Percentiles rank a stretch among this genome's conserved stretches.
Evolutionary conservation across 768 basidiomycete species (phyloP).

Genomic region (Mycena chlorophos): DNA sequence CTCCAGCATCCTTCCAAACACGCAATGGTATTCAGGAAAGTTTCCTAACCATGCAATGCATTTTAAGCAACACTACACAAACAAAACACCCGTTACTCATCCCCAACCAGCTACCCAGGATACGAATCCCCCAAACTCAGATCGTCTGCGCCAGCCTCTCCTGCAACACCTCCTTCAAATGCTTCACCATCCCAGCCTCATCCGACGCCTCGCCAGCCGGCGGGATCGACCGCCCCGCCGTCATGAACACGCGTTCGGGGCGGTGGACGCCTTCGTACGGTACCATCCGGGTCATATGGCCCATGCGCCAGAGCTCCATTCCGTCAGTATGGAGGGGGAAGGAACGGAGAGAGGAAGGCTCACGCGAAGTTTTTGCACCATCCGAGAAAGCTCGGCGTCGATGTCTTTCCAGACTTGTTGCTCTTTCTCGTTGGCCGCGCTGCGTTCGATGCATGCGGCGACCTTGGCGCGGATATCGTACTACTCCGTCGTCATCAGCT

Average conservation of each 20-base stretch:
- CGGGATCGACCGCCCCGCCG: conserved; percentile 2
- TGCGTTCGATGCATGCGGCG: background rate
- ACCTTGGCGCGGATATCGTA: conserved; percentile 2
- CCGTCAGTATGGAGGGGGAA: background rate
- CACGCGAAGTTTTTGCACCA: conserved; percentile 6
- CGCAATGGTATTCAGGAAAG: no score
- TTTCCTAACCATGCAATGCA: background rate
- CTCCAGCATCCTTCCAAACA: no score
- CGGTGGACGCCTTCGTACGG: conserved; percentile 2
- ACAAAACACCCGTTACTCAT: background rate
- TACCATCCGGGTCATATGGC: conserved; percentile 2
- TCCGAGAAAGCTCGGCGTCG: background rate
- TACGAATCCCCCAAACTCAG: background rate
- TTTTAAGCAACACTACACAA: background rate
- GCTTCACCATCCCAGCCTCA: conserved; percentile 4
- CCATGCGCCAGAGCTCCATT: conserved; percentile 3
- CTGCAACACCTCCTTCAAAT: conserved; percentile 3
- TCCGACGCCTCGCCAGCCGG: conserved; percentile 1
- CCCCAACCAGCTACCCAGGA: background rate
- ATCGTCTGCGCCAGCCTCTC: conserved; percentile 3
- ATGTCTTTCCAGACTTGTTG: background rate
- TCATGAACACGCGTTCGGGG: conserved; percentile 5
- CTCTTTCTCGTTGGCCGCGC: background rate
- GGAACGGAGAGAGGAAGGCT: background rate
- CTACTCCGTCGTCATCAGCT: background rate